Conservation (phyloP, 208 protist genomes). For the Leishmania mexicana region DNA sequence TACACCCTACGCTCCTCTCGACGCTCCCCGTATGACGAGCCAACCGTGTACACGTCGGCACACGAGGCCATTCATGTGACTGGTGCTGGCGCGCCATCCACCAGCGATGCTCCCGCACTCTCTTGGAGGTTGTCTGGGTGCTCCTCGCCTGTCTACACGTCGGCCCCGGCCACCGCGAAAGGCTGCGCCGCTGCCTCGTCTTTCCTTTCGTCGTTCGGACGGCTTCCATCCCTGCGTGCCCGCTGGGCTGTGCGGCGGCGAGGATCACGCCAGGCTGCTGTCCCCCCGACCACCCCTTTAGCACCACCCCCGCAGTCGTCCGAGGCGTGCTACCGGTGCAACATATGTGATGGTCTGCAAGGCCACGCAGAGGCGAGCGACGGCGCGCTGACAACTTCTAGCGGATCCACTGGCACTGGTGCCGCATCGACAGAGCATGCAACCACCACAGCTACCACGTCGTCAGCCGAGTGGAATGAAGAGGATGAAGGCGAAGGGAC, state of each 20-base stretch:
- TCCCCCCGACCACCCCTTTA: not conserved
- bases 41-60: slow-evolving; percentile 9
- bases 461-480: slow-evolving; percentile 25
- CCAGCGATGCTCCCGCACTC: not conserved
- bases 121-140: not conserved
- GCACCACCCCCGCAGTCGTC: slow-evolving; percentile 6
- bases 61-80: slow-evolving; percentile 22
- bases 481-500: slow-evolving; percentile 31
- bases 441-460: not conserved
- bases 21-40: slow-evolving; percentile 47
- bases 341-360: slow-evolving; percentile 60
- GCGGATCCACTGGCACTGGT: not conserved
- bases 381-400: not conserved
- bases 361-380: not conserved
- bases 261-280: not conserved
- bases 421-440: not conserved
- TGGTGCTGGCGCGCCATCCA: slow-evolving; percentile 1
- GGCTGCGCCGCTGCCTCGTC: not conserved
- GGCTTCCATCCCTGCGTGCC: slow-evolving; percentile 23
- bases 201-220: slow-evolving; percentile 25
- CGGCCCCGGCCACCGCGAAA: not conserved
- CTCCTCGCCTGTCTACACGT: not conserved
- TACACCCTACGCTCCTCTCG: slow-evolving; percentile 57
- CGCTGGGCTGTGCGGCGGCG: slow-evolving; percentile 30
- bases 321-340: slow-evolving; percentile 61